These are phyloP conservation scores for Xanthoceras sorbifolium DNA, from an alignment of 345 rosid species.

Conservation along the genomic window DNA sequence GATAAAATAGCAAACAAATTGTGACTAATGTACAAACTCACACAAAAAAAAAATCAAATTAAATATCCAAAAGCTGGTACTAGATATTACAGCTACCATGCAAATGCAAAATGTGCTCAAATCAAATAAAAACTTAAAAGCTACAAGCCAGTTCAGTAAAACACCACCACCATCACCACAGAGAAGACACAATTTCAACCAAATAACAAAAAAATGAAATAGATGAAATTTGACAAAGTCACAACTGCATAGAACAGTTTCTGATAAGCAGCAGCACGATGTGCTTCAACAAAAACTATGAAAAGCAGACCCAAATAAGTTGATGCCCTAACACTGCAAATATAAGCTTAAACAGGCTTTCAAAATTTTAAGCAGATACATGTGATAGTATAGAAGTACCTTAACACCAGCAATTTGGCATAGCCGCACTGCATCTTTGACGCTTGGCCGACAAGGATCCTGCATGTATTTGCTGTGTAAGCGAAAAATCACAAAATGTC, in stretches of 20 bases:
- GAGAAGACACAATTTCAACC: neutral
- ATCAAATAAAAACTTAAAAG: neutral
- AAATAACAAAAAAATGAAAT: neutral
- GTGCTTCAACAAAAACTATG: neutral
- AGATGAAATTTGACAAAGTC: neutral
- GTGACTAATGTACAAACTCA: neutral
- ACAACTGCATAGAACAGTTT: neutral
- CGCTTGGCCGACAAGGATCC: slow-evolving; percentile 97
- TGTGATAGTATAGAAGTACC: slow-evolving; percentile 39
- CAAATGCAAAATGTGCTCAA: neutral
- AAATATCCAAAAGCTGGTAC: too few species aligned
- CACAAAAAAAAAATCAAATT: neutral
- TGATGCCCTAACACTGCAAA: neutral
- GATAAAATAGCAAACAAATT: neutral
- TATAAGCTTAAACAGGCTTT: neutral
- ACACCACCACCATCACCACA: neutral
- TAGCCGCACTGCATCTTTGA: slow-evolving; percentile 64
- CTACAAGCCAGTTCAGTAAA: neutral
- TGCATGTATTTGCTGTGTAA: slow-evolving; percentile 32
- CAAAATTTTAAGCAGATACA: neutral
- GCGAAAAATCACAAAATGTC: neutral
- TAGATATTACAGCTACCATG: neutral
- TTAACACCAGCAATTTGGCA: slow-evolving; percentile 93
- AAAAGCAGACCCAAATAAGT: neutral
- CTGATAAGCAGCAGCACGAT: neutral